These are phyloP conservation scores for Suhomyces vadensis DNA, from an alignment of 805 yeast genomes.

Conservation along the genomic window DNA sequence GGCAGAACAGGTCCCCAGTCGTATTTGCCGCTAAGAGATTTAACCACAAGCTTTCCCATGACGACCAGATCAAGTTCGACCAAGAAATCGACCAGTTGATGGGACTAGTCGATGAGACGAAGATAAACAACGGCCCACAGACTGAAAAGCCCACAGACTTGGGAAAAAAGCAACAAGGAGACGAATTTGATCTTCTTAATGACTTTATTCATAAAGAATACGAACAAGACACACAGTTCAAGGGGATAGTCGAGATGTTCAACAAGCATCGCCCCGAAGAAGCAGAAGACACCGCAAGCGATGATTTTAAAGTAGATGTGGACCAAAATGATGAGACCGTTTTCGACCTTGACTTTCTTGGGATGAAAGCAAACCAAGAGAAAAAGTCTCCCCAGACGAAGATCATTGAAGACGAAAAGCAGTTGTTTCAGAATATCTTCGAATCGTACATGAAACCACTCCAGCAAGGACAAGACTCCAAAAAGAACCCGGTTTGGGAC, in stretches of 20 bases:
- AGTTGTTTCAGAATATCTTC: conserved; percentile 26
- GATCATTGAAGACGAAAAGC: conserved; percentile 22
- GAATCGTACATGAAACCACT: conserved; percentile 23
- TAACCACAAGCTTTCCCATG: background rate
- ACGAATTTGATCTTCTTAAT: conserved; percentile 14
- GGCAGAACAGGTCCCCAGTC: background rate
- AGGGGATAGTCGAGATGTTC: conserved; percentile 6
- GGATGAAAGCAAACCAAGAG: background rate
- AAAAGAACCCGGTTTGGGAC: conserved; percentile 10
- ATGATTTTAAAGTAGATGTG: conserved; percentile 11
- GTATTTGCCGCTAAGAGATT: background rate
- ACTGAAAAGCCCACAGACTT: background rate
- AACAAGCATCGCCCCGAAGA: conserved; percentile 14
- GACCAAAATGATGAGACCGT: conserved; percentile 18
- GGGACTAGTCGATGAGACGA: background rate
- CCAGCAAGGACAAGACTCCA: conserved; percentile 6
- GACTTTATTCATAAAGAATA: conserved; percentile 13
- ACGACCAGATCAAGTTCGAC: background rate
- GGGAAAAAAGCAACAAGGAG: background rate
- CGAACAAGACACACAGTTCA: conserved; percentile 4
- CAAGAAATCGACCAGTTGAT: conserved; percentile 1
- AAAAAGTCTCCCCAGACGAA: conserved; percentile 2
- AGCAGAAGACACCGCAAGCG: background rate
- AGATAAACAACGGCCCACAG: background rate
- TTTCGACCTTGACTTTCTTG: conserved; percentile 15